phyloP scores from a whole-genome alignment of 2,329 filamentous ascomycete species.

The Huntiella omanensis region DNA sequence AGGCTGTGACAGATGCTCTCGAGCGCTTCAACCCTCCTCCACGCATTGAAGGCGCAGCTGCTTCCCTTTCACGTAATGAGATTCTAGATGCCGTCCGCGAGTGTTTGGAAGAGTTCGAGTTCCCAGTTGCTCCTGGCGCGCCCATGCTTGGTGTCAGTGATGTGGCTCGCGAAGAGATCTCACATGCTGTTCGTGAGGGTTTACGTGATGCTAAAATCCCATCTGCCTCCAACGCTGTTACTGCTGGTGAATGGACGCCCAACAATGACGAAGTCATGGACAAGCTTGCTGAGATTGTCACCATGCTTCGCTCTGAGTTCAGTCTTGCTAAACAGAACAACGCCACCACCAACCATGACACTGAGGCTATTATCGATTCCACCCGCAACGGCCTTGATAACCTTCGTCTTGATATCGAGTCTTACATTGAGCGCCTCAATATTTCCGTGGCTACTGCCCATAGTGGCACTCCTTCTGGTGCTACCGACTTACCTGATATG shows the following conservation, averaged over 20 bases:
- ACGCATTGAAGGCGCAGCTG: conserved; percentile 43
- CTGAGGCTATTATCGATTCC: conserved; percentile 73
- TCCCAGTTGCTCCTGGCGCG: conserved; percentile 41
- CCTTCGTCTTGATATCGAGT: conserved; percentile 61
- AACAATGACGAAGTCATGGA: conserved; percentile 30
- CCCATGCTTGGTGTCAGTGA: conserved; percentile 25
- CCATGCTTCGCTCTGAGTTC: conserved; percentile 40
- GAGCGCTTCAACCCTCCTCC: conserved; percentile 58
- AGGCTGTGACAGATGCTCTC: conserved; percentile 69
- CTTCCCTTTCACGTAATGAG: conserved; percentile 59
- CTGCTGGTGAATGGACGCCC: conserved; percentile 9
- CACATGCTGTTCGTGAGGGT: conserved; percentile 44
- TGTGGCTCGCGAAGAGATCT: conserved; percentile 41
- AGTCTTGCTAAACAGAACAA: conserved; percentile 59
- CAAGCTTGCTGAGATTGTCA: conserved; percentile 46
- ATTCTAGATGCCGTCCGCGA: conserved; percentile 69
- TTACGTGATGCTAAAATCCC: conserved; percentile 32
- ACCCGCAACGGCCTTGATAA: conserved; percentile 75
- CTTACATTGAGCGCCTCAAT: conserved; percentile 55
- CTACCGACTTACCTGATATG: conserved; percentile 49
- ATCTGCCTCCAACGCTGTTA: conserved; percentile 17
- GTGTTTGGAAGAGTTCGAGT: conserved; percentile 71
- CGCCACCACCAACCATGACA: conserved; percentile 59
- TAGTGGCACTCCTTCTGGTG: conserved; percentile 14
- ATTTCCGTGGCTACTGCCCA: conserved; percentile 21